Base-by-base conservation (phyloP, 202 grass and related monocot genomes). In the Saccharum hybrid region DNA sequence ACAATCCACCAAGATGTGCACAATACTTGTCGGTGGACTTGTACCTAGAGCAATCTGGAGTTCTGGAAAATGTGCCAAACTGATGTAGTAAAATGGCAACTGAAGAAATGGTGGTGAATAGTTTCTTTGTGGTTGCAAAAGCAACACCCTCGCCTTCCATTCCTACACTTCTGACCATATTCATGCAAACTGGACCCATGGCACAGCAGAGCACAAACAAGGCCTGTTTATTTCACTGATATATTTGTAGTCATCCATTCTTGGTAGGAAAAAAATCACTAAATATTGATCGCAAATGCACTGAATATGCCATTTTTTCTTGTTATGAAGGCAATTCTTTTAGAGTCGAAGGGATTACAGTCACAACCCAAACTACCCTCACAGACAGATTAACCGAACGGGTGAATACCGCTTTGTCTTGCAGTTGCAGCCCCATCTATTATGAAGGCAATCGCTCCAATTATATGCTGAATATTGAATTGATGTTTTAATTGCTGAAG, bases 361-460 rank as follows among this genome's bases (percentile, higher is more conserved):
- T 0, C 54, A 60, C 56, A 60, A 22, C n/a, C n/a, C 56, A 60
- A 60, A 60, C 56, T 23, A 60, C 18, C n/a, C n/a, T 60, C 56
- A 60, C n/a, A 60, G 56, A 0, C 56, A 60, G 56, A 60, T 60
- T 60, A 60, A 4, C n/a, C 2, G 3, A 59, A 10, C 0, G 54
- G n/a, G 16, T 1, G 16, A 52, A 19, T 0, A 51, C 14, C 1
- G 13, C 13, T 21, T 21, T 57, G 54, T 21, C 19, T 21, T 57
- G 19, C 19, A 57, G 54, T 21, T 57, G 54, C 54, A 59, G 54
- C 54, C n/a, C 54, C n/a, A 59, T 59, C 54, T 57, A 19, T 15
- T 75, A 38, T 60, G 10, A 38, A 83, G 33, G 41, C 4, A 23
- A 49, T 69, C 51, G 12, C 71, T 74, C 63, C 76, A 80, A 52